These are phyloP conservation scores for Amanita rubescens DNA, from an alignment of 768 basidiomycete species.

Conservation along the genomic window DNA sequence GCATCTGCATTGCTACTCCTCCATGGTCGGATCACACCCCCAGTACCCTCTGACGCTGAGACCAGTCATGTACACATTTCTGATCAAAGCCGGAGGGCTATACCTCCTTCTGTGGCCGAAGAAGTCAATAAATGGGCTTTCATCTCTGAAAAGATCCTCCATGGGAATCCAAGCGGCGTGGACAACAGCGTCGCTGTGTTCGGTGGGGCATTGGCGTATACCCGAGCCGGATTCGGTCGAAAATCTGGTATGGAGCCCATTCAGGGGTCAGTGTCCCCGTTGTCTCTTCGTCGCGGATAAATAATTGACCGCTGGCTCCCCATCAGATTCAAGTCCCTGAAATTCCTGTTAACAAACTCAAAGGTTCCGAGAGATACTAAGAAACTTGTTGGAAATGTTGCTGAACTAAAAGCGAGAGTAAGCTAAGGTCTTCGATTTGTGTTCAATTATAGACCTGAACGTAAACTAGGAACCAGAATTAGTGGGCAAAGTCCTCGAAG, in stretches of 20 bases:
- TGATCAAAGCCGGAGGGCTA: slow-evolving; percentile 57
- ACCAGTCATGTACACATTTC: slow-evolving; percentile 52
- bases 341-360: slow-evolving; percentile 89
- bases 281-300: slow-evolving; percentile 1
- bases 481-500: slow-evolving; percentile 66
- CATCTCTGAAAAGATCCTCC: slow-evolving; percentile 89
- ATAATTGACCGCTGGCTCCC: slow-evolving; percentile 9
- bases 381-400: slow-evolving; percentile 86
- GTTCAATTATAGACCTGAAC: slow-evolving; percentile 9
- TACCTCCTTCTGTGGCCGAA: slow-evolving; percentile 60
- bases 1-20: slow-evolving; percentile 75
- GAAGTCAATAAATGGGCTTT: slow-evolving; percentile 92
- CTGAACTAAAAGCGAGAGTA: slow-evolving; percentile 57
- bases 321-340: slow-evolving; percentile 79
- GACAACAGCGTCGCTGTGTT: slow-evolving; percentile 93
- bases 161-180: slow-evolving; percentile 95
- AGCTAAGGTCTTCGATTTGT: slow-evolving; percentile 14
- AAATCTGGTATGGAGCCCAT: slow-evolving; percentile 80
- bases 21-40: slow-evolving; percentile 55
- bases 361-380: slow-evolving; percentile 93
- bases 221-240: slow-evolving; percentile 68
- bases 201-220: slow-evolving; percentile 90
- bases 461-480: slow-evolving; percentile 69
- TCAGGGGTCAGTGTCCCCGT: slow-evolving; percentile 56
- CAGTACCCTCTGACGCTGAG: slow-evolving; percentile 36